Evolutionary conservation across 345 rosid species (phyloP).

Genomic region (Citrus sp.): DNA sequence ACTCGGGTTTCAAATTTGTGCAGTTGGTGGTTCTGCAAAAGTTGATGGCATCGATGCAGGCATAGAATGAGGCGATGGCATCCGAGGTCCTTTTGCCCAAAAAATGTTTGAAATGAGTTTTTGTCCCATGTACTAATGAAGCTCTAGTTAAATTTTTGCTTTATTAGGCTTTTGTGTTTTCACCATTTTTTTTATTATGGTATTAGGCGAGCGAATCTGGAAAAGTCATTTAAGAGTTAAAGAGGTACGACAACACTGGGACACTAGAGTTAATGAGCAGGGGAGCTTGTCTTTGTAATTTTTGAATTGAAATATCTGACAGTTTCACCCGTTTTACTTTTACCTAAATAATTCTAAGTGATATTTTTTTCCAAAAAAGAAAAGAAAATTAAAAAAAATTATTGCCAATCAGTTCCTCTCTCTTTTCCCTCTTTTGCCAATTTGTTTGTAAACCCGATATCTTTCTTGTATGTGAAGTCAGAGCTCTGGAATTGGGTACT

Average conservation of each 20-base stretch:
- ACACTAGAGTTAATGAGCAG: not conserved
- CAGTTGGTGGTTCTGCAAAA: conserved; percentile 5
- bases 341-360: not conserved
- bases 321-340: not conserved
- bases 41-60: not conserved
- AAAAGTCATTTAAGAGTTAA: not conserved
- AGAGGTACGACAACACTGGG: not conserved
- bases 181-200: conserved; percentile 21
- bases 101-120: not conserved
- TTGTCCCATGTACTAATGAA: not conserved
- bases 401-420: not conserved
- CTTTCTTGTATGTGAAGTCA: not conserved
- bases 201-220: not conserved
- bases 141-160: not conserved
- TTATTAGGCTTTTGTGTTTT: conserved; percentile 4
- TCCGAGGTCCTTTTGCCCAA: not conserved
- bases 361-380: not conserved
- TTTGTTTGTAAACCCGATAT: not conserved
- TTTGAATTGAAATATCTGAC: not conserved
- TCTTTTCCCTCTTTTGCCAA: not conserved
- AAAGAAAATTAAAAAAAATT: not conserved
- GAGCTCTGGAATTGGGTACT: not conserved
- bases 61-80: not conserved
- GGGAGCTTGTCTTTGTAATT: not conserved
- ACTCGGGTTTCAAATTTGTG: not conserved